Conservation (phyloP, 345 rosid genomes). For the Arabis hirsuta region DNA sequence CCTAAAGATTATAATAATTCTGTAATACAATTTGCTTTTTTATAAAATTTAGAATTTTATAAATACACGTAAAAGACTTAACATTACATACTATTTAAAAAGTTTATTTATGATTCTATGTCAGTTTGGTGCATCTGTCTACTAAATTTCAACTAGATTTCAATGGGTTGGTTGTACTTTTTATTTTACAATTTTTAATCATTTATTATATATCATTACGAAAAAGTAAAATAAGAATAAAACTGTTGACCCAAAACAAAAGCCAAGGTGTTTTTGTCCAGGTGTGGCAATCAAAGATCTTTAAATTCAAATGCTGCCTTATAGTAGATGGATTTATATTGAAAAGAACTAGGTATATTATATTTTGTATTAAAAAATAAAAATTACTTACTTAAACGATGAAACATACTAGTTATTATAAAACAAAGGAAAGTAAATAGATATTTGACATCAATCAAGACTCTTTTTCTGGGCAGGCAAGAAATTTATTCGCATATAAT, state of each 20-base stretch:
- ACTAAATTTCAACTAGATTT: background rate
- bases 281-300: background rate
- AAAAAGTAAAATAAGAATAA: background rate
- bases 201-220: background rate
- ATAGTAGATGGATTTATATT: slow-evolving; percentile 1
- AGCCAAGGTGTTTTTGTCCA: slow-evolving; percentile 21
- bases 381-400: background rate
- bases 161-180: background rate
- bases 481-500: background rate
- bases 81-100: background rate
- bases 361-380: background rate
- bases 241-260: slow-evolving; percentile 9
- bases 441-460: background rate
- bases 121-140: slow-evolving; percentile 11
- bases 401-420: background rate
- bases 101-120: background rate
- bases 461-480: background rate
- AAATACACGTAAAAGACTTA: background rate
- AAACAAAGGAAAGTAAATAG: background rate
- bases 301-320: slow-evolving; percentile 11
- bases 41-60: background rate
- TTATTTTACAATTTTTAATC: background rate
- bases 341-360: background rate
- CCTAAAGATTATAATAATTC: background rate
- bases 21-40: background rate